Evolutionary conservation across 306 rosid genomes (phyloP), one percentile per base, ranked within the genome.

Genomic region (Calophaca sinica): DNA sequence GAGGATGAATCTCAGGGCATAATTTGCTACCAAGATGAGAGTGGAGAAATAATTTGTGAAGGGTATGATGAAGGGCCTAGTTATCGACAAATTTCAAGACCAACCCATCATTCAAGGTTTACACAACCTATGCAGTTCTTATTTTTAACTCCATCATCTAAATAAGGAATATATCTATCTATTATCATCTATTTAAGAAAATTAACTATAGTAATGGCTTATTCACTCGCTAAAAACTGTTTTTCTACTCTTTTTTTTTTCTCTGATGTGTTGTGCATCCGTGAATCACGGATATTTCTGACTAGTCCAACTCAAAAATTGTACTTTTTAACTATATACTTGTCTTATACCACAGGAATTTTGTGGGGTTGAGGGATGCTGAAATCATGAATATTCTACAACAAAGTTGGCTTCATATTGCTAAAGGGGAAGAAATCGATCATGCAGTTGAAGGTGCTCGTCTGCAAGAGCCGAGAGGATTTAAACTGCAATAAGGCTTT

Each of bases 41-140:
- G 78, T 77, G 97, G 99, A 35, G 96, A 91, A 70, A 82, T 90
- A 53, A 77, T 92, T 42, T 94, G 99, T 60, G 97, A 94, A 89
- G 99, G 93, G n/a, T 88, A 74, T 33, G 97, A 91, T 74, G 99
- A 94, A 76, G 96, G 94, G 29, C 96, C 97, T 82, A 85, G 89
- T 41, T 85, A 84, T 79, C 87, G 86, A 68, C 88, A 55, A 71
- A 64, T 79, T 69, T 83, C 90, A 29, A 84, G 68, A 54, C 77
- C 86, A 78, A 31, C 69, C 59, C 69, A 67, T 67, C 83, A 74
- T 7, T 41, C 81, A 72, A 89, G 92, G 97, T 90, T 72, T 29
- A 67, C 29, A 36, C n/a, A n/a, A n/a, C n/a, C n/a, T n/a, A n/a
- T n/a, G n/a, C n/a, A n/a, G n/a, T n/a, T n/a, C n/a, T n/a, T n/a